Evolutionary conservation across 306 rosid genomes (phyloP).

Genomic region (Lathyrus sativus): DNA sequence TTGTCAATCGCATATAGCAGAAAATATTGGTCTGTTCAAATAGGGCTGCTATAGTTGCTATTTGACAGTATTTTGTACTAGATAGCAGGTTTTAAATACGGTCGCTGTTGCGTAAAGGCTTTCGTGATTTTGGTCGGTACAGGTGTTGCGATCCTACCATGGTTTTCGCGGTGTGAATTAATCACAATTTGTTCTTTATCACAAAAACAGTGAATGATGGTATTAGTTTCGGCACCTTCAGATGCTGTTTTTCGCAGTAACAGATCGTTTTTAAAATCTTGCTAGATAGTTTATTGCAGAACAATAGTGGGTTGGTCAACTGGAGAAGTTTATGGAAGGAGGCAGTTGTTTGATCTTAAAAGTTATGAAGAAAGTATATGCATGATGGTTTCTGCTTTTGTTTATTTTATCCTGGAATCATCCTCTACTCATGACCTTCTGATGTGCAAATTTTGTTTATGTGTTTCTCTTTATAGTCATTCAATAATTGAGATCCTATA

Average conservation of each 20-base stretch:
- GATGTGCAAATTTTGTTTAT: conserved; percentile 5
- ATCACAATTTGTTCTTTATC: too few species aligned
- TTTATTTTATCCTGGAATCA: not conserved
- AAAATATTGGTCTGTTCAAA: not conserved
- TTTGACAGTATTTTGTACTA: not conserved
- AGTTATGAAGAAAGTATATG: conserved; percentile 25
- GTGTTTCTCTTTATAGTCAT: not conserved
- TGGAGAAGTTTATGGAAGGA: conserved; percentile 3
- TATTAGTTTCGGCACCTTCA: too few species aligned
- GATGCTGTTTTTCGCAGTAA: too few species aligned
- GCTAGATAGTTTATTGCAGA: not conserved
- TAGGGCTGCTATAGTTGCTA: not conserved
- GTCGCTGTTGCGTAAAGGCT: too few species aligned
- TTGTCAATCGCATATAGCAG: not conserved
- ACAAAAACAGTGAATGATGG: too few species aligned
- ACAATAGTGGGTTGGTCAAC: not conserved
- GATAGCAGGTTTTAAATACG: not conserved
- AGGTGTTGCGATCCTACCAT: too few species aligned
- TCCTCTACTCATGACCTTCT: not conserved
- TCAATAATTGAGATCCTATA: not conserved
- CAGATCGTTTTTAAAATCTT: too few species aligned
- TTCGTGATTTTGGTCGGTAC: too few species aligned
- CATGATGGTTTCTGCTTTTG: conserved; percentile 23
- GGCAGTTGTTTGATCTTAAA: conserved; percentile 13
- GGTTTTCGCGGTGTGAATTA: too few species aligned